These are phyloP conservation scores for Sporothrix curviconia DNA, from an alignment of 2,329 filamentous ascomycete species.

Conservation along the genomic window DNA sequence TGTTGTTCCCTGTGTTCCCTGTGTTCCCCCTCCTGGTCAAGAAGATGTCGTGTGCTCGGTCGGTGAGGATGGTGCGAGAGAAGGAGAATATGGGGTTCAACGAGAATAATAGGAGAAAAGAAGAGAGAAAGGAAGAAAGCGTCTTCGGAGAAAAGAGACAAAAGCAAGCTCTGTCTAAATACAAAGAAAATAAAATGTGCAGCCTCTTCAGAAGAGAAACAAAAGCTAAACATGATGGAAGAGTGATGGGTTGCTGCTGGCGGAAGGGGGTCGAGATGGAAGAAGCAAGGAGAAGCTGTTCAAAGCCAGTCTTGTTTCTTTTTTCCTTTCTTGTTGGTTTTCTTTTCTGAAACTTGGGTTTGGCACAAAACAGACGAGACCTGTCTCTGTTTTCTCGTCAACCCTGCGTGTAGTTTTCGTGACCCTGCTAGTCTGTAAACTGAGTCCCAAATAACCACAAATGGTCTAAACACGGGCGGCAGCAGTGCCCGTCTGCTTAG, in stretches of 20 bases:
- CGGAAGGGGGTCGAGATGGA: background rate
- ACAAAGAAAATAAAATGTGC: background rate
- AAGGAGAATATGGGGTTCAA: background rate
- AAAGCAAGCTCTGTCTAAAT: too few species aligned
- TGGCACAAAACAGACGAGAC: background rate
- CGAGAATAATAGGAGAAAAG: background rate
- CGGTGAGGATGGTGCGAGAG: background rate
- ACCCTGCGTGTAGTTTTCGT: background rate
- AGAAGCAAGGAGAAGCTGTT: background rate
- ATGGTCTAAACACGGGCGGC: too few species aligned
- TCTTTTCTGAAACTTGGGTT: too few species aligned
- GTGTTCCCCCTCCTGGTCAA: too few species aligned
- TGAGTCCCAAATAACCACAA: too few species aligned
- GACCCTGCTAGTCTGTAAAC: too few species aligned
- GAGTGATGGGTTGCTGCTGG: too few species aligned
- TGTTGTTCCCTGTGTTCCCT: too few species aligned
- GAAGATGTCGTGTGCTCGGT: too few species aligned
- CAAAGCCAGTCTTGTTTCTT: background rate
- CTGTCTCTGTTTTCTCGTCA: background rate
- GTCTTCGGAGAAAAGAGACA: too few species aligned
- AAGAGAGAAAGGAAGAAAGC: background rate
- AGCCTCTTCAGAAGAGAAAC: background rate
- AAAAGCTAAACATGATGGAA: too few species aligned
- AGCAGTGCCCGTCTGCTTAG: too few species aligned
- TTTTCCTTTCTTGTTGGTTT: background rate